A percentile compares a stretch with the other conserved stretches of the same genome.
Conservation (phyloP, 2,329 filamentous ascomycete species). For the Pseudogymnoascus sp. region DNA sequence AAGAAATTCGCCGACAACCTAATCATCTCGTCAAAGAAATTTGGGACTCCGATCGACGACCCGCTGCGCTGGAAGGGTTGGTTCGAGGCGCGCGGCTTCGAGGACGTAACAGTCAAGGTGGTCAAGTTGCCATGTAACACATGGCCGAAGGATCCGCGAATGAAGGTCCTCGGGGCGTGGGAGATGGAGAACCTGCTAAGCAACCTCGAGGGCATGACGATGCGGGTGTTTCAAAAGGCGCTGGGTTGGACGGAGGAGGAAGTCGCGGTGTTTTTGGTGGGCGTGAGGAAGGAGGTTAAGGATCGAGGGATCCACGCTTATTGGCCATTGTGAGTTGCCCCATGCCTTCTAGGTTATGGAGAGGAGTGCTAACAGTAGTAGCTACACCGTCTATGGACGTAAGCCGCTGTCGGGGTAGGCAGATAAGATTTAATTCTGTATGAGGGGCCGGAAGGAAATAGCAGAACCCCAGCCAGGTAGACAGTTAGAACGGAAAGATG, state of each 20-base stretch:
- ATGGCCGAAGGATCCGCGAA: slow-evolving; percentile 43
- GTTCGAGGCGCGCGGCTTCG: slow-evolving; percentile 44
- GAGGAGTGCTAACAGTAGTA: not conserved
- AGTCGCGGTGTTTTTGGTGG: slow-evolving; percentile 32
- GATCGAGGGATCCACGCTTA: slow-evolving; percentile 30
- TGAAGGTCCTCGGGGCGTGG: slow-evolving; percentile 41
- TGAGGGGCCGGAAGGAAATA: not conserved
- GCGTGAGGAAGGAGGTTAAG: slow-evolving; percentile 32
- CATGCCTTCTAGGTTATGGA: not conserved
- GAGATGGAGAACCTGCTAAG: slow-evolving; percentile 19
- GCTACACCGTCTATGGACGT: not conserved
- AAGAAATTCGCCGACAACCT: slow-evolving; percentile 6
- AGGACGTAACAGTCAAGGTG: slow-evolving; percentile 39
- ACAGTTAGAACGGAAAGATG: not conserved
- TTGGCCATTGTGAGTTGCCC: slow-evolving; percentile 14
- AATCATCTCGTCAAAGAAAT: not conserved
- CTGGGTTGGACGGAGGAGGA: slow-evolving; percentile 32
- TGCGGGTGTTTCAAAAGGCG: slow-evolving; percentile 32
- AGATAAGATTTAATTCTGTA: not conserved
- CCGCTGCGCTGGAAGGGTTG: slow-evolving; percentile 22
- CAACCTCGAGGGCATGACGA: slow-evolving; percentile 21
- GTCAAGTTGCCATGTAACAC: slow-evolving; percentile 42
- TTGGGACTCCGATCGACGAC: slow-evolving; percentile 12
- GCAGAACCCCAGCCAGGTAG: not conserved
- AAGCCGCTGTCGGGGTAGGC: not conserved